Base-by-base conservation (phyloP, 805 yeast species). In the Suhomyces tanzawaensis region DNA sequence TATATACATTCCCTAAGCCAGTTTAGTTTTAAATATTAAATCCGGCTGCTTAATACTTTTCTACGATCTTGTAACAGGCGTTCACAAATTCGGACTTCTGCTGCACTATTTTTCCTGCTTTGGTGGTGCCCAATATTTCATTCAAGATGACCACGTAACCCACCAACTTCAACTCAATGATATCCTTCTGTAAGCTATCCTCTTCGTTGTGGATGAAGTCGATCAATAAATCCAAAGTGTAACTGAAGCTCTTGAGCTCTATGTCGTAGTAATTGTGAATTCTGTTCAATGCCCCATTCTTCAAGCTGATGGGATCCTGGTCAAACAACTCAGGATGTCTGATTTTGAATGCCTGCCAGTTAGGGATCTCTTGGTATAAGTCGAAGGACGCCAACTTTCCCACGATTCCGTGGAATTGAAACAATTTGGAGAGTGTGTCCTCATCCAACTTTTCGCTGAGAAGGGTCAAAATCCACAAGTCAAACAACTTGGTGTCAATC, bases 401-500 rank as follows among this genome's bases (percentile, higher is more conserved):
- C n/a, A 37, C 29, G 7, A 5, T 24, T 5, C 32, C 39, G 17
- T 46, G 48, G 17, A 47, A 13, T n/a, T 42, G 34, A 38, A 55
- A 55, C 17, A 54, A 31, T n/a, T 18, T 29, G n/a, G 30, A 19
- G 19, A 53, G 25, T 8, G 29, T 24, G 7, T 38, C 35, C 7
- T 30, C 22, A 7, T 23, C 15, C 7, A 49, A 28, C 2, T 48
- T 35, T 27, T 60, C 66, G 19, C 35, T 38, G 15, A 54, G 36
- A n/a, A 62, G 36, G 29, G 58, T 47, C 40, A 57, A 37, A 18
- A 74, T 50, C 75, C 77, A 78, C n/a, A 69, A 62, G 48, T 79
- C 84, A 44, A 72, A 71, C 3, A 79, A 46, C 15, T 66, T 62
- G 7, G 64, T 59, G 41, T 80, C 82, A 4, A 78, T 48, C 37